Evolutionary conservation across 2,329 filamentous ascomycete genomes (phyloP), one percentile per base, ranked within the genome.

Genomic region (Fusarium xyrophilum): DNA sequence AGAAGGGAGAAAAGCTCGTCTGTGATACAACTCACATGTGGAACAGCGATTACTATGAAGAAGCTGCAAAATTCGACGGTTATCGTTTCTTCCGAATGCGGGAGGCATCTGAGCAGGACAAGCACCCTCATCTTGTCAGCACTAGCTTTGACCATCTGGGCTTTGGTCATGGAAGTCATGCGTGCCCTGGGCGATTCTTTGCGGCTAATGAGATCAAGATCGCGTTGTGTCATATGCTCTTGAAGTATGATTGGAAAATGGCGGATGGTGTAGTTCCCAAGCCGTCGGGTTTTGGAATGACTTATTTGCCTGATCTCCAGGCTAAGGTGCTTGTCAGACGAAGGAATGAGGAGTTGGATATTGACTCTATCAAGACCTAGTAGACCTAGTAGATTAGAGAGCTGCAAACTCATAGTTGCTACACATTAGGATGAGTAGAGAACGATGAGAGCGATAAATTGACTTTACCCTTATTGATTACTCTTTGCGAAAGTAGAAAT

Each of bases 121-220:
- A 68, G n/a, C 35, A 51, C 1, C 54, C 61, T 5, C 82, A 81
- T 65, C 79, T 88, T 73, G 82, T 86, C 7, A 83, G 82, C 14
- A 86, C 85, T 1, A 81, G 80, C 21, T 76, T 81, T 13, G 74
- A 79, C 10, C 82, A 85, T 15, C 67, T 87, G 21, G 77, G 81
- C 0, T 88, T 88, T 69, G 85, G 86, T 0, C 83, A 86, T 61
- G 86, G 86, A 0, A 76, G 82, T 42, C 84, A 88, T 73, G 83
- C 82, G 2, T 84, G 85, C 52, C 82, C 83, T 0, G 85, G 85
- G 0, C 79, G 85, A 1, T 87, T 87, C 75, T 86, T 86, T 65
- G 84, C 84, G 0, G 79, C 82, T 0, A 81, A 83, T 46, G 83
- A 85, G 73, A 76, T 85, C 38, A 87, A 87, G 75, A 82, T 87